Evolutionary conservation across 1,284 basidiomycete genomes (phyloP), one percentile per base, ranked within the genome.

Genomic region (Fomes fomentarius): DNA sequence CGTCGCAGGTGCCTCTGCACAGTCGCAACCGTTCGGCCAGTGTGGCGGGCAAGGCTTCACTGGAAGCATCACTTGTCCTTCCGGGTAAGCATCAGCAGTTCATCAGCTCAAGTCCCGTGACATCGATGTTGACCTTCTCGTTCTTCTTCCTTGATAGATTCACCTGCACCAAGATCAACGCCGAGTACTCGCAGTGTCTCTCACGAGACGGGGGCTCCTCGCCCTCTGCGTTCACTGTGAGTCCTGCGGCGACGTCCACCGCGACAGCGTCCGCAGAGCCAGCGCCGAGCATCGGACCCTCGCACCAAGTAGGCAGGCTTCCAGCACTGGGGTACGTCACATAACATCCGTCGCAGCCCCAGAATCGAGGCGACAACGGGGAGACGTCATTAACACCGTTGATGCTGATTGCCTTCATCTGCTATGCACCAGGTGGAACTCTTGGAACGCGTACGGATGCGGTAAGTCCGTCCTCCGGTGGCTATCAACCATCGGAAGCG

Each of bases 391-490:
- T n/a, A n/a, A n/a, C n/a, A n/a, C n/a, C n/a, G n/a, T n/a, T n/a
- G n/a, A n/a, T n/a, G n/a, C n/a, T n/a, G n/a, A n/a, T n/a, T n/a
- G n/a, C n/a, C n/a, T n/a, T n/a, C n/a, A n/a, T 17, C 39, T 30
- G 25, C 25, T 21, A 39, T 43, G 12, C 34, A 24, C 17, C 22
- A 81, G 79, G 30, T 82, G 80, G 80, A 82, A 82, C 57, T 69
- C 73, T 10, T 82, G 79, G 80, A 82, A 82, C 55, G 80, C 80
- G 2, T 81, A 80, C 60, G 67, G 69, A 25, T 74, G 80, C 51
- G 65, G 79, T 80, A 61, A 21, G 38, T 17, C 10, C 10, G 19
- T 25, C 42, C 22, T n/a, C 39, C 6, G 14, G 28, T 15, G 22
- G n/a, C n/a, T n/a, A n/a, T n/a, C n/a, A n/a, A n/a, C n/a, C n/a